These are phyloP conservation scores for Komagataella mondaviorum DNA, from an alignment of 805 yeast genomes.

Conservation along the genomic window DNA sequence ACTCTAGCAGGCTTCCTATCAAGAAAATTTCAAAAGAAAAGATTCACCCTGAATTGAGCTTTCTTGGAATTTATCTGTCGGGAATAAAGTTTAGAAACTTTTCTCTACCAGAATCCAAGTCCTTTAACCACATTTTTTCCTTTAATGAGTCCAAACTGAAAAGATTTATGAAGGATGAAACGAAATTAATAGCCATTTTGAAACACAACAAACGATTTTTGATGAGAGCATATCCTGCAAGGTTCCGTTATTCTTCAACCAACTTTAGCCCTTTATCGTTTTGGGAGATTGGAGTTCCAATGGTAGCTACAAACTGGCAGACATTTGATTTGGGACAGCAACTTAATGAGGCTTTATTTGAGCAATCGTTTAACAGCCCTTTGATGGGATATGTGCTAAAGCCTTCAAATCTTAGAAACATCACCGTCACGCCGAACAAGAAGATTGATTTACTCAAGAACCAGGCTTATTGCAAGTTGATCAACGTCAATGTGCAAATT, in stretches of 20 bases:
- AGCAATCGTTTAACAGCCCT: conserved; percentile 28
- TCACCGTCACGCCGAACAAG: conserved; percentile 9
- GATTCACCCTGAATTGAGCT: conserved; percentile 31
- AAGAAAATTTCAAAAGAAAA: conserved; percentile 6
- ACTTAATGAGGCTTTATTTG: conserved; percentile 73
- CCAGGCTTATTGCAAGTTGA: conserved; percentile 6
- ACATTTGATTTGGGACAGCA: conserved; percentile 84
- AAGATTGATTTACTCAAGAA: conserved; percentile 8
- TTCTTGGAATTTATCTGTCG: conserved; percentile 55
- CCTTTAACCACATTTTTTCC: conserved; percentile 73
- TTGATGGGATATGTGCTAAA: conserved; percentile 63
- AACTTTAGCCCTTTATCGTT: conserved; percentile 70
- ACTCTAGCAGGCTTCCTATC: conserved; percentile 3
- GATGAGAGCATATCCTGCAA: conserved; percentile 83
- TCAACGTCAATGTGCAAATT: conserved; percentile 25
- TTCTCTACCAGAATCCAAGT: conserved; percentile 75
- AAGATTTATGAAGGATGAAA: conserved; percentile 48
- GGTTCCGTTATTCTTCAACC: conserved; percentile 58
- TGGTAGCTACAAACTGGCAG: conserved; percentile 98
- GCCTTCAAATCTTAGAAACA: conserved; percentile 27
- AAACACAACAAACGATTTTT: conserved; percentile 68
- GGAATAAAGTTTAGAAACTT: conserved; percentile 75
- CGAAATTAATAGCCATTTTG: conserved; percentile 38
- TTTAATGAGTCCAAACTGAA: conserved; percentile 63
- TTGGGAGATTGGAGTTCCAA: conserved; percentile 82